Percentiles rank a stretch among this genome's conserved stretches.
Conservation (phyloP, 2,329 filamentous ascomycete species). For the Pyrenochaeta sp. region DNA sequence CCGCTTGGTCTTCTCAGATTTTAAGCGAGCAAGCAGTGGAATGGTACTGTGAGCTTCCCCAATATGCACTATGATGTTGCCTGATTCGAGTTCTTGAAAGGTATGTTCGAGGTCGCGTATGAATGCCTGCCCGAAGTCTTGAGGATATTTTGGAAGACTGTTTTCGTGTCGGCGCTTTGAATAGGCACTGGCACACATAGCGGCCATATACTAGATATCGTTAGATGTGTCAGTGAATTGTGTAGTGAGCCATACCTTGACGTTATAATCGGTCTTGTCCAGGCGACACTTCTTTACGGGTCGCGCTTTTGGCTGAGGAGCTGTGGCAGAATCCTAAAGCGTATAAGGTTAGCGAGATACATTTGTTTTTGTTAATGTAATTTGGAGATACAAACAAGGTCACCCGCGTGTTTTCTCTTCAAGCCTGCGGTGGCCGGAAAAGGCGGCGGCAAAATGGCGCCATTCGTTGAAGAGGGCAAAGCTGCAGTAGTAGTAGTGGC, state of each 20-base stretch:
- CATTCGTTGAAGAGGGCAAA: neutral
- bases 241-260: neutral
- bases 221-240: neutral
- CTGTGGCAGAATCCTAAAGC: neutral
- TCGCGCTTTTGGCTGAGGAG: too few relatives aligned
- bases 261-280: neutral
- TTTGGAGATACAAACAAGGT: too few relatives aligned
- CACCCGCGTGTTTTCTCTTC: conserved; percentile 12
- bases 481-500: neutral
- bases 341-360: neutral
- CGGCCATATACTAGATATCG: conserved; percentile 7
- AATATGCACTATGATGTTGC: conserved; percentile 1
- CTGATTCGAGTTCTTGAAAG: conserved; percentile 3
- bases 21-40: conserved; percentile 6
- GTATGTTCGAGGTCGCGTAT: conserved; percentile 5
- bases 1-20: neutral
- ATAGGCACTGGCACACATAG: conserved; percentile 7
- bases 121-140: conserved; percentile 2
- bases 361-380: neutral
- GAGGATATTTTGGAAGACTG: neutral
- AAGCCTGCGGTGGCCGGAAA: neutral
- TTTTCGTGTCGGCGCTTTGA: neutral
- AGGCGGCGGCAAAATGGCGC: neutral
- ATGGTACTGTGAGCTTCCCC: conserved; percentile 5
- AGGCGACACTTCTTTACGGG: neutral